phyloP scores from a whole-genome alignment of 2,329 filamentous ascomycete species.

The Ophiostoma ulmi region DNA sequence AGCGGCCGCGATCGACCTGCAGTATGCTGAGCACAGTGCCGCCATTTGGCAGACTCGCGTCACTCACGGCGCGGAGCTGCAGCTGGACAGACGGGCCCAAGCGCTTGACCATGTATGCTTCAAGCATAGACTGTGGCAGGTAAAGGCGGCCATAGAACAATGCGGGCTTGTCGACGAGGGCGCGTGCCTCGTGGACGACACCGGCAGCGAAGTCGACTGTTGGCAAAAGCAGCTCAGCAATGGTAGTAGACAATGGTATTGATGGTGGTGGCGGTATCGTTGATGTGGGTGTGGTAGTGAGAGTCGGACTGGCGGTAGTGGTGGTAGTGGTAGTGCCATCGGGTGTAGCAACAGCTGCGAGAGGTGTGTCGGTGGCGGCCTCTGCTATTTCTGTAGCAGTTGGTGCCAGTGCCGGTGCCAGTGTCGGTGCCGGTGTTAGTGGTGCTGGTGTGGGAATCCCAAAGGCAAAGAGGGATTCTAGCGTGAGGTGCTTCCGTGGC shows the following conservation, averaged over 20 bases:
- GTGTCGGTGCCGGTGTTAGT: not conserved
- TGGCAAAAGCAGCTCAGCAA: slow-evolving; percentile 20
- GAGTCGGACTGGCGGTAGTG: not conserved
- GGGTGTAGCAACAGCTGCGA: not conserved
- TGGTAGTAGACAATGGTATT: slow-evolving; percentile 7
- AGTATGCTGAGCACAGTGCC: slow-evolving; percentile 68
- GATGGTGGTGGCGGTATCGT: not conserved
- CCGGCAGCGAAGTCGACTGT: slow-evolving; percentile 23
- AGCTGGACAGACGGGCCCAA: slow-evolving; percentile 73
- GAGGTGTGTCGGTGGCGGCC: not conserved
- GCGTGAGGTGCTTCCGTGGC: slow-evolving; percentile 19
- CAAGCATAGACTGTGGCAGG: slow-evolving; percentile 76
- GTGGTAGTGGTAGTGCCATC: not conserved
- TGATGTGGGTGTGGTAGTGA: not conserved
- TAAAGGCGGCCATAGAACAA: slow-evolving; percentile 75
- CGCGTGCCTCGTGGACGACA: slow-evolving; percentile 27
- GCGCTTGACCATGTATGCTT: slow-evolving; percentile 76
- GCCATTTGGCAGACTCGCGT: slow-evolving; percentile 64
- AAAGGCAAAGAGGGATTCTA: slow-evolving; percentile 16
- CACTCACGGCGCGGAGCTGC: slow-evolving; percentile 73
- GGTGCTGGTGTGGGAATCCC: not conserved
- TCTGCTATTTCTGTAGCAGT: slow-evolving; percentile 24
- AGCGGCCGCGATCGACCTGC: slow-evolving; percentile 81
- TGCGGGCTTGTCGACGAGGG: slow-evolving; percentile 32
- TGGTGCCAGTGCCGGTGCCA: slow-evolving; percentile 14